phyloP scores from a whole-genome alignment of 2,329 filamentous ascomycete species.

The Kalmusia sp. region DNA sequence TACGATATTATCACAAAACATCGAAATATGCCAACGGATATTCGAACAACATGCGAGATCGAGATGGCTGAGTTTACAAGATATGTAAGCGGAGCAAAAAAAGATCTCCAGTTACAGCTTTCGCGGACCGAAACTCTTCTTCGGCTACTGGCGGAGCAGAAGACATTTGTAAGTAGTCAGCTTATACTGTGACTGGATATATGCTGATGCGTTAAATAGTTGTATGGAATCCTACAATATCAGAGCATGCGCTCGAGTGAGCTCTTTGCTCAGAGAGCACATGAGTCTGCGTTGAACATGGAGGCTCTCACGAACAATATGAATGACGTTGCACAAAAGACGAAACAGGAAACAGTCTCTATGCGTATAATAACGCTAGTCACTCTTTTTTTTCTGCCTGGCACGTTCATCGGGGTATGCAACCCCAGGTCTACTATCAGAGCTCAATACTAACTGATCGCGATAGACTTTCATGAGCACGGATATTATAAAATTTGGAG shows the following conservation, averaged over 20 bases:
- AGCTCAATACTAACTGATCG: no score
- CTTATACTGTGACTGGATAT: not conserved
- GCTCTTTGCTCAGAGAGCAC: constrained; percentile 20
- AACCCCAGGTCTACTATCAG: not conserved
- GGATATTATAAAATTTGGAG: constrained; percentile 40
- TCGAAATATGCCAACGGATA: no score
- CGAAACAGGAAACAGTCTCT: constrained; percentile 49
- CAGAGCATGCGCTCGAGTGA: constrained; percentile 41
- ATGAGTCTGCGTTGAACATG: constrained; percentile 36
- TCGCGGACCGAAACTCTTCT: constrained; percentile 22
- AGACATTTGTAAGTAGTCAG: constrained; percentile 27
- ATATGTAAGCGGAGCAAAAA: no score
- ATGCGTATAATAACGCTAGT: constrained; percentile 55
- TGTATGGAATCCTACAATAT: constrained; percentile 47
- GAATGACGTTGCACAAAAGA: constrained; percentile 44
- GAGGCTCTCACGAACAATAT: constrained; percentile 29
- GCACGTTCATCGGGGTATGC: constrained; percentile 53
- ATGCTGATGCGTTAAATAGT: constrained; percentile 9
- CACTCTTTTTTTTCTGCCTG: constrained; percentile 53
- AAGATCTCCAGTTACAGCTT: no score
- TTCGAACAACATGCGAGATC: no score
- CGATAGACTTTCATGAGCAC: constrained; percentile 53
- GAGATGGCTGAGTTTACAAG: no score
- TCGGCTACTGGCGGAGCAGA: constrained; percentile 20
- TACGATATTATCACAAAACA: no score